Percentiles rank a stretch among this genome's conserved stretches.
Evolutionary conservation across 106 monocot genomes (phyloP).

Genomic region (Amphibolis antarctica): DNA sequence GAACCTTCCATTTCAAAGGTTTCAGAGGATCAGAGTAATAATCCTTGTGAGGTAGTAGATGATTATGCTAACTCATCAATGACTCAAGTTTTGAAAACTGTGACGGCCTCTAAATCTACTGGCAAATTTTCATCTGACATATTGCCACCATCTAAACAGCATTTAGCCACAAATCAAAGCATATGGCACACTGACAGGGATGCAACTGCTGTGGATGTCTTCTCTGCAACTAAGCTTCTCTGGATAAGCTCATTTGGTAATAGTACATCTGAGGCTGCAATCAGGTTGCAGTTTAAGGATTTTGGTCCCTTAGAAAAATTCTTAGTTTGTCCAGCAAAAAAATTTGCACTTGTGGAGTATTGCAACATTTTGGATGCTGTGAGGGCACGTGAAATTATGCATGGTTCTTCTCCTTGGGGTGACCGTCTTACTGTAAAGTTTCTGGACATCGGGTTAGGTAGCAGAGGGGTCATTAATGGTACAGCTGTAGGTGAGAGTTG

Average conservation of each 20-base stretch:
- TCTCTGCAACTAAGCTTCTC: slow-evolving; percentile 61
- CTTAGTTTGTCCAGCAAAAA: slow-evolving; percentile 36
- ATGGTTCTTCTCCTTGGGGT: slow-evolving; percentile 73
- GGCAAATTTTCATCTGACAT: slow-evolving; percentile 6
- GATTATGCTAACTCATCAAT: not conserved
- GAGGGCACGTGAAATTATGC: slow-evolving; percentile 74
- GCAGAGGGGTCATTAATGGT: slow-evolving; percentile 46
- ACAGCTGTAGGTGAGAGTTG: slow-evolving; percentile 65
- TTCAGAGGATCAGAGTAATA: not conserved
- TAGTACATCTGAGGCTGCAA: slow-evolving; percentile 44
- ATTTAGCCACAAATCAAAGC: slow-evolving; percentile 21
- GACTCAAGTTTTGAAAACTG: not conserved
- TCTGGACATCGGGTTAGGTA: slow-evolving; percentile 67
- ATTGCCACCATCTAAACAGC: slow-evolving; percentile 21
- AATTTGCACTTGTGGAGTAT: slow-evolving; percentile 78
- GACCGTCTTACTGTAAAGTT: slow-evolving; percentile 56
- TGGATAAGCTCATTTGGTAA: slow-evolving; percentile 67
- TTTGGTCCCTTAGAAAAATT: slow-evolving; percentile 71
- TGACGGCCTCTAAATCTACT: slow-evolving; percentile 11
- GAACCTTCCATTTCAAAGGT: slow-evolving; percentile 11
- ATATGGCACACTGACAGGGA: slow-evolving; percentile 61
- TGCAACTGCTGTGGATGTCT: slow-evolving; percentile 59
- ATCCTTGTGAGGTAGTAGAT: not conserved
- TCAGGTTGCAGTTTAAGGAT: slow-evolving; percentile 67
- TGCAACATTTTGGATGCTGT: slow-evolving; percentile 76